Base-by-base conservation (phyloP, 202 grass and related monocot genomes). In the Zizania palustris region DNA sequence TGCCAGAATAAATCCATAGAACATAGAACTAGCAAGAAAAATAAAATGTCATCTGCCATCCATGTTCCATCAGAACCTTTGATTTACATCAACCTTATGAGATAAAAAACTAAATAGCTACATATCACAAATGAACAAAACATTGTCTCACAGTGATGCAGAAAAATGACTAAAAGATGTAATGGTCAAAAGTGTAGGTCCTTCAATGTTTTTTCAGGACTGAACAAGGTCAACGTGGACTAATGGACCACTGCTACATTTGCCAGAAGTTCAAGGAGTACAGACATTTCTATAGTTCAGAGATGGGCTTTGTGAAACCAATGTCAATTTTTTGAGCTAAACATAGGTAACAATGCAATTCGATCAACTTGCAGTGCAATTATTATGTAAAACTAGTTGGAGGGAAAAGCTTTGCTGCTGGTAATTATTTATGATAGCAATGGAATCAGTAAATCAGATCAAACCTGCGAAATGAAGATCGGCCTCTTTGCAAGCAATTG, bases 391-490 rank as follows among this genome's bases (percentile, higher is more conserved):
- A 20, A 39, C 41, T 41, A 4, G 37, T 64, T 42, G 6, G 39
- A 45, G 14, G 3, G 15, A 37, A 20, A 41, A 71, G 65, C 11
- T 62, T 54, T 56, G 20, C 7, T 56, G 35, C 14, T 43, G 44
- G 18, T 76, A 61, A 72, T 53, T 66, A 50, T 60, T 61, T 37
- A 6, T 60, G 78, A 20, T 57, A 61, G 46, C 41, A 45, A 76
- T 16, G 42, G 21, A 49, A 67, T 13, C 41, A 79, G 38, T 37
- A 22, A 37, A 65, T 16, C 19, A 79, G 67, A 79, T 50, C 56
- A 38, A 61, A 96, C 92, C 92, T 78, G 95, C 95, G 83, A 97
- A 97, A 80, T 91, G 85, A 85, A 97, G 86, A 69, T 87, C 91
- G 2, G 84, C 72, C 79, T 89, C 82, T 69, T 86, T 93, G 84